phyloP scores from a whole-genome alignment of 331 rosid genomes.

The Quercus lobata region DNA sequence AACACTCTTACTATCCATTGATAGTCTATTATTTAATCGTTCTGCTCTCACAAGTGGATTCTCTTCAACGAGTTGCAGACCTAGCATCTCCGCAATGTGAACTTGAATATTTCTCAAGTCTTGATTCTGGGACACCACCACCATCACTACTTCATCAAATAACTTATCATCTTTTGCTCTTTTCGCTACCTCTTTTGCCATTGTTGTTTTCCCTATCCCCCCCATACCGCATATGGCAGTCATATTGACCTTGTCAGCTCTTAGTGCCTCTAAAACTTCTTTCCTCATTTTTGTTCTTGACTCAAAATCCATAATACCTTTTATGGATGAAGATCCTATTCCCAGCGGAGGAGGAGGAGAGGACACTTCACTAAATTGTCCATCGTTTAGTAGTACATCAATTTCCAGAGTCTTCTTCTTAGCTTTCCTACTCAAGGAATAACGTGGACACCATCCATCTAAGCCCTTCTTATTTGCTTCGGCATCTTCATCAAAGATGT shows the following conservation, averaged over 20 bases:
- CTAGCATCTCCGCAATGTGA: background rate
- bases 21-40: rapidly evolving
- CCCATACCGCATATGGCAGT: background rate
- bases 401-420: background rate
- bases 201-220: background rate
- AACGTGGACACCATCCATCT: background rate
- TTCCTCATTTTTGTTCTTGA: too few relatives aligned
- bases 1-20: too few relatives aligned
- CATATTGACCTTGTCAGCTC: slow-evolving; percentile 6
- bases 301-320: too few relatives aligned
- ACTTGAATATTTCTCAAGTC: background rate
- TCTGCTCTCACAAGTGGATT: rapidly evolving
- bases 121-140: background rate
- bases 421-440: slow-evolving; percentile 25
- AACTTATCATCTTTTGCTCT: background rate
- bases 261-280: slow-evolving; percentile 8
- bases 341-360: too few relatives aligned
- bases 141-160: background rate
- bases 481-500: background rate
- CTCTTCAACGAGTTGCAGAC: background rate
- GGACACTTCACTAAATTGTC: too few relatives aligned
- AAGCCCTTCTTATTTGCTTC: background rate
- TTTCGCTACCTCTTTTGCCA: background rate
- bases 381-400: rapidly evolving
- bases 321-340: too few relatives aligned